These are phyloP conservation scores for Saccharomycopsis guyanensis DNA, from an alignment of 805 yeast species.

Conservation along the genomic window DNA sequence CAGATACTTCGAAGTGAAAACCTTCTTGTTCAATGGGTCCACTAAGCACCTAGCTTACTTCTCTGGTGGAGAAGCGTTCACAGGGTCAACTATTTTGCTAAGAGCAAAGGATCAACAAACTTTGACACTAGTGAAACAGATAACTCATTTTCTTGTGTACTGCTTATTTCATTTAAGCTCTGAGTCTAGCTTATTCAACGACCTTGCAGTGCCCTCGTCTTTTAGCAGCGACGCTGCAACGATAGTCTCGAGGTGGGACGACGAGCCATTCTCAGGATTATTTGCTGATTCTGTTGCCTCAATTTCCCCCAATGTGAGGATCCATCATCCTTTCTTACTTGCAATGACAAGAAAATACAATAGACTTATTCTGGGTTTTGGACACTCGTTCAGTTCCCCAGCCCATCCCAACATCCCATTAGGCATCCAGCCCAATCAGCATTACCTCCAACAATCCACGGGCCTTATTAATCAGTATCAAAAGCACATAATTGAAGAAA, in stretches of 20 bases:
- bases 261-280: neutral
- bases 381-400: no score
- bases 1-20: slow-evolving; percentile 58
- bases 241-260: neutral
- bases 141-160: slow-evolving; percentile 72
- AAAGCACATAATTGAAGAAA: slow-evolving; percentile 15
- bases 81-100: slow-evolving; percentile 82
- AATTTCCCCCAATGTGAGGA: slow-evolving; percentile 76
- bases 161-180: slow-evolving; percentile 70
- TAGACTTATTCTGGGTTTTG: neutral
- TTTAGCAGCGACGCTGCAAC: neutral
- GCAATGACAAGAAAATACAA: slow-evolving; percentile 42
- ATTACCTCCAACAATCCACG: neutral
- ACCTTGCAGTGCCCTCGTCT: neutral
- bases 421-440: neutral
- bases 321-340: slow-evolving; percentile 61
- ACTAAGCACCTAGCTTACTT: slow-evolving; percentile 69
- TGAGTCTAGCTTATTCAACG: slow-evolving; percentile 56
- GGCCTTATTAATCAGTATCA: neutral
- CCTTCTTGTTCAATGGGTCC: slow-evolving; percentile 47
- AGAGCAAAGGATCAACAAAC: slow-evolving; percentile 66
- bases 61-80: slow-evolving; percentile 61
- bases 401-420: neutral
- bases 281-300: slow-evolving; percentile 53
- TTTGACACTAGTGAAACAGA: slow-evolving; percentile 62